Evolutionary conservation across 2,329 filamentous ascomycete species (phyloP).

Genomic region (Monosporascus ibericus): DNA sequence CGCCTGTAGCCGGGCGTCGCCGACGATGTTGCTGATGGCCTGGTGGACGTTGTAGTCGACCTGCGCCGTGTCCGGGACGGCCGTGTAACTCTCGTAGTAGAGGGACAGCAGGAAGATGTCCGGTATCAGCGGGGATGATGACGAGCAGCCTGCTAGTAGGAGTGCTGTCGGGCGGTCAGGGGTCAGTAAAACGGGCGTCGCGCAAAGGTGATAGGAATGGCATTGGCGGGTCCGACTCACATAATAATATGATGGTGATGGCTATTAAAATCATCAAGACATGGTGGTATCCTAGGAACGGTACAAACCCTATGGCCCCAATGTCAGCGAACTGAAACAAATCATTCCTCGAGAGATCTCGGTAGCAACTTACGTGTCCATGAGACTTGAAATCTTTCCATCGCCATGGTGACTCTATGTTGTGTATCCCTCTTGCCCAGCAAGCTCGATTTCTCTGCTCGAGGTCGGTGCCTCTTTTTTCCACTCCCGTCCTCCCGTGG

Average conservation of each 20-base stretch:
- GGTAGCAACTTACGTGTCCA: conserved; percentile 25
- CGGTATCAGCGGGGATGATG: conserved; percentile 89
- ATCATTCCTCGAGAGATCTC: neutral
- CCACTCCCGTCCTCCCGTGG: conserved; percentile 26
- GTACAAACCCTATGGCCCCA: conserved; percentile 49
- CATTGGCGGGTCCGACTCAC: conserved; percentile 49
- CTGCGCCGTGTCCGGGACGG: conserved; percentile 76
- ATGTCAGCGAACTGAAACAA: neutral
- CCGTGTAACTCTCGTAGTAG: conserved; percentile 85
- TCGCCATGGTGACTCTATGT: conserved; percentile 13
- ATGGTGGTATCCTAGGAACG: conserved; percentile 70
- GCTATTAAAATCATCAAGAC: conserved; percentile 97
- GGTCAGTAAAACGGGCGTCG: too few species aligned
- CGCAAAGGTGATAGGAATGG: neutral
- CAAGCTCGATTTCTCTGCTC: neutral
- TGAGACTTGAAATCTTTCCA: conserved; percentile 23
- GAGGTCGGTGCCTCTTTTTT: conserved; percentile 2
- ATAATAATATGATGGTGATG: conserved; percentile 87
- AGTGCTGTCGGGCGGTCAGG: conserved; percentile 53
- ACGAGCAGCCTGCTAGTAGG: conserved; percentile 90
- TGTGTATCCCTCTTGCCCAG: conserved; percentile 3
- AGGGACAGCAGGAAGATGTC: conserved; percentile 97
- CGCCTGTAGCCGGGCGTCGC: conserved; percentile 75
- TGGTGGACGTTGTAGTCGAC: conserved; percentile 83
- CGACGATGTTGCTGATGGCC: conserved; percentile 86